Evolutionary conservation across 148 eudicot genomes (phyloP).

Genomic region (Vaccinium myrtillus): DNA sequence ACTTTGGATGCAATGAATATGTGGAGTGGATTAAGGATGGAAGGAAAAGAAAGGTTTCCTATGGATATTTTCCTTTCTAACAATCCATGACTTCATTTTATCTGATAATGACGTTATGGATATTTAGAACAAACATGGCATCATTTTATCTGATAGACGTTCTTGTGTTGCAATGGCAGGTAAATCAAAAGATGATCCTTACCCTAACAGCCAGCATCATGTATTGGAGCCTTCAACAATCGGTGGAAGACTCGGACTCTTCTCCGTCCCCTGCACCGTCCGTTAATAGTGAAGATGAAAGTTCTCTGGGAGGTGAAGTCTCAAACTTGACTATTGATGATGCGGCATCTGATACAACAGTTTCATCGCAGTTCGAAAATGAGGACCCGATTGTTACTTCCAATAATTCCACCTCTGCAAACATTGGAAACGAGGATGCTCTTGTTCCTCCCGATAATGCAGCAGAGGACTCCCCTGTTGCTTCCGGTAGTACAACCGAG

Average conservation of each 20-base stretch:
- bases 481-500: background rate
- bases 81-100: too few relatives aligned
- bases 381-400: conserved; percentile 9
- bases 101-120: too few relatives aligned
- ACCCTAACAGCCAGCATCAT: conserved; percentile 86
- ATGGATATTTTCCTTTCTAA: too few relatives aligned
- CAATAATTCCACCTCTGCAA: background rate
- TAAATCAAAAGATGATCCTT: conserved; percentile 82
- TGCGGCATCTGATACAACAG: conserved; percentile 61
- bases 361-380: conserved; percentile 22
- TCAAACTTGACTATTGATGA: conserved; percentile 64
- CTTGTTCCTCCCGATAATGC: background rate
- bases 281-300: conserved; percentile 58
- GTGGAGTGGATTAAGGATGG: too few relatives aligned
- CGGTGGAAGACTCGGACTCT: conserved; percentile 51
- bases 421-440: conserved; percentile 24
- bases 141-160: background rate
- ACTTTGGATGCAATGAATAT: too few relatives aligned
- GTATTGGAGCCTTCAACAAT: conserved; percentile 87
- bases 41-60: too few relatives aligned
- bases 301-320: conserved; percentile 59
- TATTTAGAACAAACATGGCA: background rate
- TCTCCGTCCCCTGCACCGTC: conserved; percentile 52
- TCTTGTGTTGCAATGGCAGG: conserved; percentile 40
- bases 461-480: background rate